Evolutionary conservation across 2,329 filamentous ascomycete species (phyloP).

Genomic region (Alternaria hordeiaustralica): DNA sequence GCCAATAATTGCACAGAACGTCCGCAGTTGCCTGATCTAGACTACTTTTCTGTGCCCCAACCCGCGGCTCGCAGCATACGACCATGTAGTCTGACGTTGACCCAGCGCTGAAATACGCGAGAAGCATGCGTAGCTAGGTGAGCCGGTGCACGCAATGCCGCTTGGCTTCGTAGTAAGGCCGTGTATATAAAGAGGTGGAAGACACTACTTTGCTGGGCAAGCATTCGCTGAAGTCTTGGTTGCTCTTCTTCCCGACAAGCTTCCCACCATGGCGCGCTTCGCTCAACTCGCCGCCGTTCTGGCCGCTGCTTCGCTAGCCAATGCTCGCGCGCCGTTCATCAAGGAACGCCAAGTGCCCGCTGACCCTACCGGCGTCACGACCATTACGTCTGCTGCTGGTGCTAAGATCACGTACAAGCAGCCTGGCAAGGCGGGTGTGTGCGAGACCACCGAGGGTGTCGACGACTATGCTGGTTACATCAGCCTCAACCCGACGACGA

Average conservation of each 20-base stretch:
- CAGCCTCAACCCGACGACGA: slow-evolving; percentile 42
- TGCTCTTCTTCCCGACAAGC: slow-evolving; percentile 13
- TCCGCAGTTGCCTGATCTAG: slow-evolving; percentile 20
- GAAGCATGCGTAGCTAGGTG: not conserved
- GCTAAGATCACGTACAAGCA: slow-evolving; percentile 46
- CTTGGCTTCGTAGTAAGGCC: not conserved
- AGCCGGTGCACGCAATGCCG: not conserved
- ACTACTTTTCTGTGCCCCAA: slow-evolving; percentile 15
- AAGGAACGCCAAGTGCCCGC: slow-evolving; percentile 38
- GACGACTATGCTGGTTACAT: slow-evolving; percentile 49
- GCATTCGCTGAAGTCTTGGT: slow-evolving; percentile 4
- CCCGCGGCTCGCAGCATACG: not conserved
- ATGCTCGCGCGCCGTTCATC: slow-evolving; percentile 33
- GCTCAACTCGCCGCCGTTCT: slow-evolving; percentile 29
- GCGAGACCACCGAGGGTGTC: slow-evolving; percentile 47
- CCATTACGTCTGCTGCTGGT: slow-evolving; percentile 44
- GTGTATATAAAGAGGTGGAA: slow-evolving; percentile 13
- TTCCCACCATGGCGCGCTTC: slow-evolving; percentile 32
- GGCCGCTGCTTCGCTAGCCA: slow-evolving; percentile 23
- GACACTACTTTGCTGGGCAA: not conserved
- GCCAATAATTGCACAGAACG: slow-evolving; percentile 14
- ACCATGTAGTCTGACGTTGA: not conserved
- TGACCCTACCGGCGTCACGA: slow-evolving; percentile 40
- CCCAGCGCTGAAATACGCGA: not conserved
- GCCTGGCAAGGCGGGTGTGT: slow-evolving; percentile 52